These are phyloP conservation scores for Fraxinus paxiana DNA, from an alignment of 305 asterid genomes.

Conservation along the genomic window DNA sequence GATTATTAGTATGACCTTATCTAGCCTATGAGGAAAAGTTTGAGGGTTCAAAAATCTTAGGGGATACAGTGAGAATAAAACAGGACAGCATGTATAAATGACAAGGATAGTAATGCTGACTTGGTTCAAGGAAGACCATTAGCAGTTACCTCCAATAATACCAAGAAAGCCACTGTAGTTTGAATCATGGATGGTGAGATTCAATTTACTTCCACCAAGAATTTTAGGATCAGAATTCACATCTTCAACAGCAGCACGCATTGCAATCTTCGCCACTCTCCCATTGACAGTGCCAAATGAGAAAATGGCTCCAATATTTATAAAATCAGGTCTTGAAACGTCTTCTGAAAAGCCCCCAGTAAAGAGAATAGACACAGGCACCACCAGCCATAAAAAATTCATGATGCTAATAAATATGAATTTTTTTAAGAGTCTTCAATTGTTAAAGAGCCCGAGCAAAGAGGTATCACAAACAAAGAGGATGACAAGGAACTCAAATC, in stretches of 20 bases:
- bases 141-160: conserved; percentile 60
- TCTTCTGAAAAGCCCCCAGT: conserved; percentile 31
- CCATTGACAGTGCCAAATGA: conserved; percentile 55
- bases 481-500: conserved; percentile 15
- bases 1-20: not conserved
- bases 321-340: conserved; percentile 31
- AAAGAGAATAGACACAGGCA: conserved; percentile 22
- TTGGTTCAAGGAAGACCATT: not conserved
- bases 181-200: conserved; percentile 53
- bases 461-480: not conserved
- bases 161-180: conserved; percentile 63
- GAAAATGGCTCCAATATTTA: conserved; percentile 66
- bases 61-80: not conserved
- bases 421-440: not conserved
- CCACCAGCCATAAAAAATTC: conserved; percentile 29
- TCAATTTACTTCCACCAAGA: conserved; percentile 49
- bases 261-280: conserved; percentile 62
- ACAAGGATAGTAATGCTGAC: not conserved
- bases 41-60: not conserved
- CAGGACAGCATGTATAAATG: not conserved
- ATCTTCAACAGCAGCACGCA: conserved; percentile 74
- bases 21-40: not conserved
- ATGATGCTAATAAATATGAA: conserved; percentile 10
- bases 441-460: not conserved
- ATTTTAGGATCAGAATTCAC: conserved; percentile 60